phyloP scores from a whole-genome alignment of 495 filamentous ascomycete species.

The Talaromyces liani region DNA sequence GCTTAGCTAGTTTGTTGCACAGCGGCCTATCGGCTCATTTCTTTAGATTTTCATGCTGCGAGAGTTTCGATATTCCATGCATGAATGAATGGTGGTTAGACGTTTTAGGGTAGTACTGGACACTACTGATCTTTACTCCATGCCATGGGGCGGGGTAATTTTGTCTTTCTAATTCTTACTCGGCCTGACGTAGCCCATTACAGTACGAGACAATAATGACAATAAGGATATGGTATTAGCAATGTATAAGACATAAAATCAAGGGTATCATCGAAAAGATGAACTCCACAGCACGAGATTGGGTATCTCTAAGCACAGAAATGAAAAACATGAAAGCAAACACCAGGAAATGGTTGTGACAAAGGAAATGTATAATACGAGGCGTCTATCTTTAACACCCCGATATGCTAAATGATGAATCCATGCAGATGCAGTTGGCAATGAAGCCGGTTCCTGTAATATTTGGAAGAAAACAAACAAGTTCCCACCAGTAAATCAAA shows the following conservation, averaged over 20 bases:
- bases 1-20: not conserved
- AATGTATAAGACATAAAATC: slow-evolving; percentile 6
- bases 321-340: not conserved
- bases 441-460: slow-evolving; percentile 5
- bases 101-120: not conserved
- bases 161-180: not conserved
- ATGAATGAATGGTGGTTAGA: not conserved
- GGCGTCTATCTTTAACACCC: not conserved
- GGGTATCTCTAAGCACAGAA: slow-evolving; percentile 10
- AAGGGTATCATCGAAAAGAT: slow-evolving; percentile 9
- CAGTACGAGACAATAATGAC: not conserved
- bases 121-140: not conserved
- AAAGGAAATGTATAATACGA: slow-evolving; percentile 5
- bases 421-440: slow-evolving; percentile 8
- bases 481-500: not conserved
- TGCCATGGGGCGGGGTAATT: not conserved
- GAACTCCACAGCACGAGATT: slow-evolving; percentile 8
- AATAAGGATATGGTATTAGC: not conserved
- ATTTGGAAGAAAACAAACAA: slow-evolving; percentile 1
- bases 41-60: not conserved
- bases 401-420: not conserved
- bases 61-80: not conserved
- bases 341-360: slow-evolving; percentile 8
- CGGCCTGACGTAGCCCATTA: not conserved
- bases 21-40: not conserved